Evolutionary conservation across 768 basidiomycete species (phyloP).

Genomic region (Agrocybe praecox): DNA sequence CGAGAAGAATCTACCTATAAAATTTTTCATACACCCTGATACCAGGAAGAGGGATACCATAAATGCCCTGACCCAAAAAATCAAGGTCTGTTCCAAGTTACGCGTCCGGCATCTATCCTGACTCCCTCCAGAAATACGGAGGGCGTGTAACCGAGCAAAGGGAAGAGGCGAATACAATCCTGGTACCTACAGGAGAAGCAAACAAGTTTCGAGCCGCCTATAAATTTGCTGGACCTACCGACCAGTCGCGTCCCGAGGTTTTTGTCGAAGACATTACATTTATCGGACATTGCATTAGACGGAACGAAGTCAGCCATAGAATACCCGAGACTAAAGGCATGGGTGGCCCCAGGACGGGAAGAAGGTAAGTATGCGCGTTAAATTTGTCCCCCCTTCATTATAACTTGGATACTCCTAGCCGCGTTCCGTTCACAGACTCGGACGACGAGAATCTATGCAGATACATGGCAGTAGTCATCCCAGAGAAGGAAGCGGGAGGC

Average conservation of each 20-base stretch:
- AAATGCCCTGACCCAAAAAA: slow-evolving; percentile 25
- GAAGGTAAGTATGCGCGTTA: slow-evolving; percentile 6
- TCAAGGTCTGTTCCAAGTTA: slow-evolving; percentile 32
- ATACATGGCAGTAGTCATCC: slow-evolving; percentile 37
- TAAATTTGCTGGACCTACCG: background rate
- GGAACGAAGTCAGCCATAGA: slow-evolving; percentile 19
- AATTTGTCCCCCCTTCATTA: background rate
- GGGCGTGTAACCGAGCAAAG: slow-evolving; percentile 23
- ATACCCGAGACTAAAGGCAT: slow-evolving; percentile 23
- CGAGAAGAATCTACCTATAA: slow-evolving; percentile 13
- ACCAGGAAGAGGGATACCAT: slow-evolving; percentile 24
- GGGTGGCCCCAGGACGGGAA: slow-evolving; percentile 24
- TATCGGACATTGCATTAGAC: slow-evolving; percentile 25
- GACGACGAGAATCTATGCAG: slow-evolving; percentile 40
- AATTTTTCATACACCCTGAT: slow-evolving; percentile 36
- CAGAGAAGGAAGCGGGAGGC: slow-evolving; percentile 38
- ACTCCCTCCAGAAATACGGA: slow-evolving; percentile 24
- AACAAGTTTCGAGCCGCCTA: background rate
- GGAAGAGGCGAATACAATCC: slow-evolving; percentile 24
- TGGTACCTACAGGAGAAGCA: slow-evolving; percentile 13
- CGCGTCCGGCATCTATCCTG: background rate
- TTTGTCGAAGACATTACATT: slow-evolving; percentile 29
- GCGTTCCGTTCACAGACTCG: slow-evolving; percentile 32
- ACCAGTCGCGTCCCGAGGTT: slow-evolving; percentile 14
- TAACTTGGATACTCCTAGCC: slow-evolving; percentile 10